phyloP scores from a whole-genome alignment of 305 asterid genomes.

The Salvia sclarea region DNA sequence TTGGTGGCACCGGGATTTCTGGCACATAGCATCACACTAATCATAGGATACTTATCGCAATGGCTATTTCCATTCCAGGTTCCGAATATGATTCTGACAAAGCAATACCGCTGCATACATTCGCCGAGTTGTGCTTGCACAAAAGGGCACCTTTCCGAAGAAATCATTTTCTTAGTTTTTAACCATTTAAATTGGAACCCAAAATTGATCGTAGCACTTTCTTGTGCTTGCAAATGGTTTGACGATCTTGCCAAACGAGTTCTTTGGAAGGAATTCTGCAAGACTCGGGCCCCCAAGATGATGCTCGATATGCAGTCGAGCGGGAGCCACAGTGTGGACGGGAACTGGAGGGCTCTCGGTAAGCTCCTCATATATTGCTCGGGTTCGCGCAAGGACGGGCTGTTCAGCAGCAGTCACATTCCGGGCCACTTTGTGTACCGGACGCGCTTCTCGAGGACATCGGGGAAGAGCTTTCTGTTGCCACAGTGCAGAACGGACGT shows the following conservation, averaged over 20 bases:
- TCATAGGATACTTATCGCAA: neutral
- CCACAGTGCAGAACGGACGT: slow-evolving; percentile 88
- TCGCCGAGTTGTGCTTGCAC: slow-evolving; percentile 80
- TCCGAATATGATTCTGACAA: slow-evolving; percentile 55
- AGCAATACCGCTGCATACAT: slow-evolving; percentile 92
- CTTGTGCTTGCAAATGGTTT: slow-evolving; percentile 93
- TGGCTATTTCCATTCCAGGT: slow-evolving; percentile 38
- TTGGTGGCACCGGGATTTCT: neutral
- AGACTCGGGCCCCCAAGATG: slow-evolving; percentile 94
- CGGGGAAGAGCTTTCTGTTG: slow-evolving; percentile 87
- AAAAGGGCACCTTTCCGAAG: slow-evolving; percentile 85
- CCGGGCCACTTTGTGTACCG: slow-evolving; percentile 89
- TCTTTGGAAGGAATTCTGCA: slow-evolving; percentile 97
- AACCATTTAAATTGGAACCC: slow-evolving; percentile 90
- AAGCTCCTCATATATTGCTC: slow-evolving; percentile 84
- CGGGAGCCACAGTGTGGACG: slow-evolving; percentile 80
- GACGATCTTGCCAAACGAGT: slow-evolving; percentile 92
- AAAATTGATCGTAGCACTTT: slow-evolving; percentile 63
- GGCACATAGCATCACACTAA: too few relatives aligned
- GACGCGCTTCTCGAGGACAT: slow-evolving; percentile 91
- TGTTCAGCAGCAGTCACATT: slow-evolving; percentile 61
- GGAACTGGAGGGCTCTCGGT: slow-evolving; percentile 97
- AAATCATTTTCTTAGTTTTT: slow-evolving; percentile 75
- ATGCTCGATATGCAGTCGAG: slow-evolving; percentile 86
- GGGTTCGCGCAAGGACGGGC: slow-evolving; percentile 66